Conservation (phyloP, 805 yeast genomes). For the Torulaspora microellipsoides region DNA sequence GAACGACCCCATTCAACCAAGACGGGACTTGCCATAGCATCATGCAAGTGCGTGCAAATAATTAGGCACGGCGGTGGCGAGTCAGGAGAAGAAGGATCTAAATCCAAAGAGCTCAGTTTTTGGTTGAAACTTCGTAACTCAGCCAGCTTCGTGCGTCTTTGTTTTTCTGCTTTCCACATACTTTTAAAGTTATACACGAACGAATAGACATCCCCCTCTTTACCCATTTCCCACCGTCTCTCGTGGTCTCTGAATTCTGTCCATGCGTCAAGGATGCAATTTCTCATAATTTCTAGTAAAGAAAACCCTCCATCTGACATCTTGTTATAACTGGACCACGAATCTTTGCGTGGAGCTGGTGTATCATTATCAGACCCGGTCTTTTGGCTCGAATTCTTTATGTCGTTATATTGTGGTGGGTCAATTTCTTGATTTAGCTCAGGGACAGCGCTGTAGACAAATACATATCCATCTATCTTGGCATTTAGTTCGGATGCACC, state of each 20-base stretch:
- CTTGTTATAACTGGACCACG: slow-evolving; percentile 13
- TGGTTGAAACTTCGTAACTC: slow-evolving; percentile 31
- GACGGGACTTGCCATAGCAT: slow-evolving; percentile 55
- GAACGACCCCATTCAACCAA: slow-evolving; percentile 53
- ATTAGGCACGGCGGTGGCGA: slow-evolving; percentile 63
- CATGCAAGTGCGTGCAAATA: slow-evolving; percentile 58
- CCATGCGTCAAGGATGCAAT: slow-evolving; percentile 70
- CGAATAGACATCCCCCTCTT: slow-evolving; percentile 64
- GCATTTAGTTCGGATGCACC: slow-evolving; percentile 79
- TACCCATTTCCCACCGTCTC: slow-evolving; percentile 54
- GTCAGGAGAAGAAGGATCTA: slow-evolving; percentile 37
- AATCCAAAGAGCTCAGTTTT: slow-evolving; percentile 31
- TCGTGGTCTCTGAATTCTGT: slow-evolving; percentile 54
- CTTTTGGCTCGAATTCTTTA: slow-evolving; percentile 13
- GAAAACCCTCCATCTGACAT: slow-evolving; percentile 28
- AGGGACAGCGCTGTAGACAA: slow-evolving; percentile 68
- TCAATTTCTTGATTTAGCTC: slow-evolving; percentile 35
- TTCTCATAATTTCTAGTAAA: slow-evolving; percentile 43
- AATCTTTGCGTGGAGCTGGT: slow-evolving; percentile 8
- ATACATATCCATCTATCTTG: slow-evolving; percentile 65
- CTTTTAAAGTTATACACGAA: slow-evolving; percentile 52
- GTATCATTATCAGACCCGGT: slow-evolving; percentile 5
- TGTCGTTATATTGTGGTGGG: slow-evolving; percentile 54
- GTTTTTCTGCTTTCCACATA: slow-evolving; percentile 47
- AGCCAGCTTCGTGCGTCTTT: slow-evolving; percentile 30